Conservation (phyloP, 257 asterid genomes). For the Asclepias syriaca region DNA sequence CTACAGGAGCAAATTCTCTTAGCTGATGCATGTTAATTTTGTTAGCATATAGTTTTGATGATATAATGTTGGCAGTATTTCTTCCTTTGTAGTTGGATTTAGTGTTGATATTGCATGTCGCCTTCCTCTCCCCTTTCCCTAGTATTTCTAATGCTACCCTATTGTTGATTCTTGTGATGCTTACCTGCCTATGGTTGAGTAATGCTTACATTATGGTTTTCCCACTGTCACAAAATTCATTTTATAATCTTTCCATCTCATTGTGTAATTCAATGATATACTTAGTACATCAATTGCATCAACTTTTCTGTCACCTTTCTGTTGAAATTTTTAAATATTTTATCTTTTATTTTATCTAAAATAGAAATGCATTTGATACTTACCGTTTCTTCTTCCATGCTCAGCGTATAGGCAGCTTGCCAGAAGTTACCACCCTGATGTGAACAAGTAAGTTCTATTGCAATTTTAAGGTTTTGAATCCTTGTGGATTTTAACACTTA, state of each 20-base stretch:
- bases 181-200: neutral
- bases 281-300: neutral
- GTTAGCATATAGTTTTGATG: neutral
- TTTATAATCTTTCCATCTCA: neutral
- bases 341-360: neutral
- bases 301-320: neutral
- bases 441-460: constrained; percentile 64
- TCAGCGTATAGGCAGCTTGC: constrained; percentile 98
- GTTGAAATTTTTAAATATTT: neutral
- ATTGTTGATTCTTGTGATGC: neutral
- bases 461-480: neutral
- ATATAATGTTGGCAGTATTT: neutral
- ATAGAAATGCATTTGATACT: neutral
- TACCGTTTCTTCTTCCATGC: constrained; percentile 16
- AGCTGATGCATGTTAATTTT: neutral
- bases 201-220: neutral
- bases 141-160: neutral
- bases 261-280: neutral
- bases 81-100: neutral
- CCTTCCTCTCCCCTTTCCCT: neutral
- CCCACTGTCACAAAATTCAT: neutral
- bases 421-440: constrained; percentile 93
- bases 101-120: neutral
- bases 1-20: neutral
- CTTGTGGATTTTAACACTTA: neutral